A percentile compares a stretch with the other conserved stretches of the same genome.
Evolutionary conservation across 768 basidiomycete genomes (phyloP).

Genomic region (Suillus alpinus): DNA sequence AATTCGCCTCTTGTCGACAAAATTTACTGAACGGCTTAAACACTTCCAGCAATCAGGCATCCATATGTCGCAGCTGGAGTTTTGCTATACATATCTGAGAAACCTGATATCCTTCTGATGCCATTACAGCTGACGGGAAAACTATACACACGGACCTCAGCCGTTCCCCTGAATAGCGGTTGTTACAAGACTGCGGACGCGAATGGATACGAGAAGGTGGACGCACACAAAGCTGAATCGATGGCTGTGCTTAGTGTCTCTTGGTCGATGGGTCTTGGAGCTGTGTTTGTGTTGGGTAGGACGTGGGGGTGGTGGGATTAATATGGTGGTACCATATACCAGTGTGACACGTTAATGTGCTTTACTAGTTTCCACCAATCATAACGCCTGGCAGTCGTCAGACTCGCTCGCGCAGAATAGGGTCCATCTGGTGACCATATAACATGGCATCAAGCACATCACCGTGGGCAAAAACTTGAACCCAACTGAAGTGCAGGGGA

Average conservation of each 20-base stretch:
- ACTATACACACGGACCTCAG: neutral
- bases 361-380: neutral
- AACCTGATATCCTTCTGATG: neutral
- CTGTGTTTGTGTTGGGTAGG: slow-evolving; percentile 5
- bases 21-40: neutral
- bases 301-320: slow-evolving; percentile 4
- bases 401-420: too few relatives aligned
- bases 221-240: neutral
- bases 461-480: neutral
- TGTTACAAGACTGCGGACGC: neutral
- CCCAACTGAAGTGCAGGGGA: neutral
- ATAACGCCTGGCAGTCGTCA: neutral
- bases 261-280: neutral
- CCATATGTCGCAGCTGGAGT: neutral
- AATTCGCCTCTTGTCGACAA: neutral
- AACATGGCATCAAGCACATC: neutral
- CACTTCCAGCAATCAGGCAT: neutral
- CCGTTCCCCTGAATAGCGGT: neutral
- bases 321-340: neutral
- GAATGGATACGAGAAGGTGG: neutral
- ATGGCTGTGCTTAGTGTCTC: neutral
- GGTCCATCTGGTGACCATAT: neutral
- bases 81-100: neutral
- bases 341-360: neutral
- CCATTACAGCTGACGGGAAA: neutral